These are phyloP conservation scores for Euptelea pleiosperma DNA, from an alignment of 164 flowering plant species.

Conservation along the genomic window DNA sequence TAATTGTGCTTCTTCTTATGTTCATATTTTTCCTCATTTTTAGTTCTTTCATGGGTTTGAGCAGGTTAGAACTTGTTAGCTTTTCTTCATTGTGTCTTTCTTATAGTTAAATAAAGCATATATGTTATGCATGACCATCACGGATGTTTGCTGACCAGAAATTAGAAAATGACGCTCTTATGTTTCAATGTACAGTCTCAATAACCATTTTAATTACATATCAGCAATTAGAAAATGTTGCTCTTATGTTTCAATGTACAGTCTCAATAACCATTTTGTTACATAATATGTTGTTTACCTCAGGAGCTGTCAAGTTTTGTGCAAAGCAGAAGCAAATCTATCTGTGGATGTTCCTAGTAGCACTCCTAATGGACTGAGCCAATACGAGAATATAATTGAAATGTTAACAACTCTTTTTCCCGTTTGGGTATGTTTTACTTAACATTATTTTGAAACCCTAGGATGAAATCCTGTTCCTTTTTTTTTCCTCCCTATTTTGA, in stretches of 20 bases:
- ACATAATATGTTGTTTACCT: conserved; percentile 7
- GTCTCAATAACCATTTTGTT: background rate
- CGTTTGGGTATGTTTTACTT: conserved; percentile 64
- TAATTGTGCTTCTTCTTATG: background rate
- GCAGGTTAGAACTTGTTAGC: background rate
- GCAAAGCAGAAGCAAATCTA: conserved; percentile 65
- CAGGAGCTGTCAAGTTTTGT: conserved; percentile 44
- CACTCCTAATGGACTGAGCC: conserved; percentile 46
- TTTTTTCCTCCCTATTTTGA: background rate
- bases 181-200: background rate
- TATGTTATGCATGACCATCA: background rate
- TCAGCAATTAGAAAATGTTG: background rate
- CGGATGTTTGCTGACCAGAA: background rate
- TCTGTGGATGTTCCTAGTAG: conserved; percentile 64
- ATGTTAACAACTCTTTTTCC: conserved; percentile 92
- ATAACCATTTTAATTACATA: no score
- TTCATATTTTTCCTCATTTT: no score
- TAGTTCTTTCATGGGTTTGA: background rate
- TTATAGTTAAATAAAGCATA: no score
- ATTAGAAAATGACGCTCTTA: background rate
- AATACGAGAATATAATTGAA: conserved; percentile 78
- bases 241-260: background rate
- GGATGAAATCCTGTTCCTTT: background rate
- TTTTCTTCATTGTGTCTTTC: background rate
- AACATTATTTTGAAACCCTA: background rate